Conservation (phyloP, 441 rosid species). For the California macrophylla region DNA sequence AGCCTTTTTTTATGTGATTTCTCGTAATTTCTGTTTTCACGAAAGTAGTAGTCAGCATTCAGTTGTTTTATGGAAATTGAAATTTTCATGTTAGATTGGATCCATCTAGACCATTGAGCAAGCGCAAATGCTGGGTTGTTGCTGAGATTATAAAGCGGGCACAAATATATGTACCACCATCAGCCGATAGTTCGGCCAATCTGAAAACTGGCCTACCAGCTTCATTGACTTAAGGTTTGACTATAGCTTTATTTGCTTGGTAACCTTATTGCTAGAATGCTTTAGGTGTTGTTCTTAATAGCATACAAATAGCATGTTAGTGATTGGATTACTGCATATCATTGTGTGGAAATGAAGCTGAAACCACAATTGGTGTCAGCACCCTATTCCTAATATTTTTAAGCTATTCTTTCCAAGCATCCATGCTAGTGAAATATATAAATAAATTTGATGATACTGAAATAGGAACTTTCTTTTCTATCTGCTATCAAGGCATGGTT, state of each 20-base stretch:
- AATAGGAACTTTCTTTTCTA: too few species aligned
- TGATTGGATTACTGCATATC: neutral
- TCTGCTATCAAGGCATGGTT: too few species aligned
- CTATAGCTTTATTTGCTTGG: neutral
- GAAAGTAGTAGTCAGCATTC: neutral
- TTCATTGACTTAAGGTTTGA: neutral
- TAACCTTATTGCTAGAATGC: neutral
- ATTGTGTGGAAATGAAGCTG: too few species aligned
- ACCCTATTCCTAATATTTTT: too few species aligned
- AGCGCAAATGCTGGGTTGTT: constrained; percentile 56
- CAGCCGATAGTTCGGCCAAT: constrained; percentile 20
- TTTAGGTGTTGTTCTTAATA: too few species aligned
- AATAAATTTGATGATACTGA: too few species aligned
- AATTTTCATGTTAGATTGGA: constrained; percentile 58
- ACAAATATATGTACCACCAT: constrained; percentile 52
- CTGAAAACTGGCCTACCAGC: too few species aligned
- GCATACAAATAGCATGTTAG: neutral
- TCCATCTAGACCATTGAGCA: constrained; percentile 85
- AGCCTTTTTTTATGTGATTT: too few species aligned
- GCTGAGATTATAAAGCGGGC: constrained; percentile 43
- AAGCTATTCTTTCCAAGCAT: too few species aligned
- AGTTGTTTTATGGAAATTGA: neutral
- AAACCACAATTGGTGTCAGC: too few species aligned
- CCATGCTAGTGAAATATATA: too few species aligned
- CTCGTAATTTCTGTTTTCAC: neutral